A percentile compares a stretch with the other conserved stretches of the same genome.
Conservation (phyloP, 2,329 filamentous ascomycete species). For the Fusarium veterinarium region DNA sequence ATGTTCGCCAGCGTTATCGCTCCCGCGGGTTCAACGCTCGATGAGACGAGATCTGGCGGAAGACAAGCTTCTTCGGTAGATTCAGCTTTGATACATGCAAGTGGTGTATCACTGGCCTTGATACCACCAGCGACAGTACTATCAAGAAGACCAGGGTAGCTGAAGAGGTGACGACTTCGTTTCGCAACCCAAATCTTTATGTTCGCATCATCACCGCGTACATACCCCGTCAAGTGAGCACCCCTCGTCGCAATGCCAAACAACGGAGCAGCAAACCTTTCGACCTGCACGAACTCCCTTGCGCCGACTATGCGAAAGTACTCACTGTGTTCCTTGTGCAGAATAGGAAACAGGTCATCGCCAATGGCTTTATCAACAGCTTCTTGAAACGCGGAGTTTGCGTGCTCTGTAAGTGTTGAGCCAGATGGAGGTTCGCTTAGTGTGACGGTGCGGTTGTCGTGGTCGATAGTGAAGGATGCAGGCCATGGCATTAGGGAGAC, state of each 20-base stretch:
- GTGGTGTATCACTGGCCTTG: constrained; percentile 72
- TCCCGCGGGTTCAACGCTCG: constrained; percentile 44
- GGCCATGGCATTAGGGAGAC: constrained; percentile 62
- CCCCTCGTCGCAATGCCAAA: constrained; percentile 77
- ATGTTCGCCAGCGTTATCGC: constrained; percentile 52
- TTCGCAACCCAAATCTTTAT: constrained; percentile 79
- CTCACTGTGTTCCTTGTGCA: constrained; percentile 56
- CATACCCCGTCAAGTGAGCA: constrained; percentile 74
- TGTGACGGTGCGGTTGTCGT: constrained; percentile 48
- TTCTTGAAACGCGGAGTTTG: constrained; percentile 54
- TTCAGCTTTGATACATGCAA: constrained; percentile 77
- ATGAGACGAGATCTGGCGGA: constrained; percentile 42
- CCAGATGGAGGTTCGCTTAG: constrained; percentile 44
- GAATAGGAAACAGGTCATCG: constrained; percentile 52
- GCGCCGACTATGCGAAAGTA: constrained; percentile 56
- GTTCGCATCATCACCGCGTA: constrained; percentile 50
- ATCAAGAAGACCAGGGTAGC: constrained; percentile 80
- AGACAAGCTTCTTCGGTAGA: constrained; percentile 75
- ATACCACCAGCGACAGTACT: constrained; percentile 85
- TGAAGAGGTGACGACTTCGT: constrained; percentile 73
- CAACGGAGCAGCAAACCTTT: constrained; percentile 70
- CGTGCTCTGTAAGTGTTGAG: constrained; percentile 44
- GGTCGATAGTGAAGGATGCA: constrained; percentile 51
- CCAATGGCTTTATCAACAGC: constrained; percentile 54
- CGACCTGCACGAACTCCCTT: constrained; percentile 58